Percentiles rank a stretch among this genome's conserved stretches.
Evolutionary conservation across 176 grass and related monocot genomes (phyloP).

Genomic region (Cenchrus americanus): DNA sequence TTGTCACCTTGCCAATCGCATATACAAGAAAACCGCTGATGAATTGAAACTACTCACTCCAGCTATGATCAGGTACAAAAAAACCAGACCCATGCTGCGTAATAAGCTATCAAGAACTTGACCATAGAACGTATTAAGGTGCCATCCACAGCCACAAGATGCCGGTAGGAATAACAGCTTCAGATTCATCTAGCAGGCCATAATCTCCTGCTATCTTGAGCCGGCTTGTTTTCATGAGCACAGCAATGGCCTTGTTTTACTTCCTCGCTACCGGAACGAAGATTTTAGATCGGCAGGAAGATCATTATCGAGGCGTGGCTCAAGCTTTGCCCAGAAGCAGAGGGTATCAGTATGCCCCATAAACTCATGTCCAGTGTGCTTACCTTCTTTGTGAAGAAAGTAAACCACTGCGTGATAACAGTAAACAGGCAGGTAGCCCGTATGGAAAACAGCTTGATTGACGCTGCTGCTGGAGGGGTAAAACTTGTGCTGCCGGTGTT

Average conservation of each 20-base stretch:
- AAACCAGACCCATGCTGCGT: constrained; percentile 52
- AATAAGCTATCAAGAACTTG: constrained; percentile 51
- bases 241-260: constrained; percentile 27
- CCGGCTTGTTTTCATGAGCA: constrained; percentile 51
- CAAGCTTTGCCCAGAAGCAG: constrained; percentile 37
- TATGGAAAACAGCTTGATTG: constrained; percentile 55
- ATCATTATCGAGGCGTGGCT: constrained; percentile 27
- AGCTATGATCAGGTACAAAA: constrained; percentile 57
- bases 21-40: constrained; percentile 42
- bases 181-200: constrained; percentile 50
- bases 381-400: constrained; percentile 60
- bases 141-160: constrained; percentile 45
- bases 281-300: constrained; percentile 53
- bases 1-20: constrained; percentile 17
- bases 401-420: constrained; percentile 22
- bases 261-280: constrained; percentile 43
- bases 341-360: constrained; percentile 39
- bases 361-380: constrained; percentile 51
- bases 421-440: constrained; percentile 54
- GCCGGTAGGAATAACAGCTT: constrained; percentile 38
- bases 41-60: constrained; percentile 29
- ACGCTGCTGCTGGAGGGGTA: background rate
- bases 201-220: constrained; percentile 44
- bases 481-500: background rate
- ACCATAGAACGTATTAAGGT: constrained; percentile 55